Conservation (phyloP, 768 basidiomycete species). For the Mycena epipterygia region DNA sequence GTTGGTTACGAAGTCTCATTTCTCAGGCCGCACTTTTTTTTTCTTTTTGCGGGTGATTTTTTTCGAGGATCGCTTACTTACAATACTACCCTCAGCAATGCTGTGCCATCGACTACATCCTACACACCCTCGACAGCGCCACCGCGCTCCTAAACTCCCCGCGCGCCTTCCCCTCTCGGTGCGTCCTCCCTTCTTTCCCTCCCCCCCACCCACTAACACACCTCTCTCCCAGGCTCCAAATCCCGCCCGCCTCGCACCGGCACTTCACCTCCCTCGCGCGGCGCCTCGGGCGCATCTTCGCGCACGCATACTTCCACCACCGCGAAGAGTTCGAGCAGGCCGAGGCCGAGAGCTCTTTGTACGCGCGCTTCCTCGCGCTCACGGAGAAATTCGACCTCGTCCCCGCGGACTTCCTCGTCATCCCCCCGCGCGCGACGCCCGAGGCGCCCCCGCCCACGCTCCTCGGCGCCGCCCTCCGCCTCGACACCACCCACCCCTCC, state of each 20-base stretch:
- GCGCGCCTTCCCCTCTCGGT: slow-evolving; percentile 94
- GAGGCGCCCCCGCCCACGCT: slow-evolving; percentile 59
- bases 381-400: slow-evolving; percentile 87
- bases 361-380: slow-evolving; percentile 90
- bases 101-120: slow-evolving; percentile 96
- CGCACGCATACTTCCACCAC: slow-evolving; percentile 96
- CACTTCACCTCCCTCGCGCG: slow-evolving; percentile 93
- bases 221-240: slow-evolving; percentile 74
- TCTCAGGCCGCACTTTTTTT: background rate
- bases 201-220: slow-evolving; percentile 7
- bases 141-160: slow-evolving; percentile 93
- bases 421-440: slow-evolving; percentile 59
- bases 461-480: slow-evolving; percentile 50
- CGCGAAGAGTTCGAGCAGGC: slow-evolving; percentile 92
- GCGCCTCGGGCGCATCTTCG: slow-evolving; percentile 94
- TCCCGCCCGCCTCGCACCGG: slow-evolving; percentile 84
- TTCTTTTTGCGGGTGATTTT: background rate
- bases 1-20: too few species aligned
- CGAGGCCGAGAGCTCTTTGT: slow-evolving; percentile 91
- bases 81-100: slow-evolving; percentile 74
- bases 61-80: background rate
- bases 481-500: slow-evolving; percentile 48
- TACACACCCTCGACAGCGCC: slow-evolving; percentile 93
- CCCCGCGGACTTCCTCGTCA: slow-evolving; percentile 86
- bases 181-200: slow-evolving; percentile 28